Percentiles rank a stretch among this genome's conserved stretches.
phyloP scores from a whole-genome alignment of 2,329 filamentous ascomycete genomes.

The Trematosphaeria pertusa region DNA sequence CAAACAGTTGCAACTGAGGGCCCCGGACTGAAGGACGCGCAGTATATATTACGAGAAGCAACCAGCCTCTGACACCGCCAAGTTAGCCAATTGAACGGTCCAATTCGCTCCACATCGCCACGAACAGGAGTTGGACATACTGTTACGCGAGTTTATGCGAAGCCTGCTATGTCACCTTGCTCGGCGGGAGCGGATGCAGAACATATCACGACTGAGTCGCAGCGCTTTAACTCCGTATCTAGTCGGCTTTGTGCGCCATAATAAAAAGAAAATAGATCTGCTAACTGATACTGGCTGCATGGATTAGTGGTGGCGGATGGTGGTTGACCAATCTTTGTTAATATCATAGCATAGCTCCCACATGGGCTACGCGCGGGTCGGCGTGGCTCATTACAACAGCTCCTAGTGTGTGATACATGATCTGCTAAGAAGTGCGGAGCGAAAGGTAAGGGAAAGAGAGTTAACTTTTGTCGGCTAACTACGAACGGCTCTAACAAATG shows the following conservation, averaged over 20 bases:
- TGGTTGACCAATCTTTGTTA: constrained; percentile 2
- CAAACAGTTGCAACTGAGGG: no score
- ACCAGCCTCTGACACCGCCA: no score
- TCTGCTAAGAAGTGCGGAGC: no score
- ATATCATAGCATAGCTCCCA: constrained; percentile 4
- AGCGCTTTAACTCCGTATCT: not conserved
- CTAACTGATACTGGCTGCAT: no score
- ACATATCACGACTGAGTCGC: not conserved
- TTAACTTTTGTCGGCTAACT: no score
- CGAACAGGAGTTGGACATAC: constrained; percentile 2
- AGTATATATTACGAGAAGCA: no score
- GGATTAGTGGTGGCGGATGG: not conserved
- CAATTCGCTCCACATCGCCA: no score
- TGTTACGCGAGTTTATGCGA: not conserved
- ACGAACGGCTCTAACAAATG: no score
- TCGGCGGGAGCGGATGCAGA: not conserved
- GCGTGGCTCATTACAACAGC: not conserved
- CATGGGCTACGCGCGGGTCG: not conserved
- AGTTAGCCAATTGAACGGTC: no score
- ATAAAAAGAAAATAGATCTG: constrained; percentile 1
- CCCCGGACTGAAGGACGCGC: no score
- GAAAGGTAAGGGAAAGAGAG: no score
- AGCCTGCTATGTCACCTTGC: constrained; percentile 1
- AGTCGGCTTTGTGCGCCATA: not conserved
- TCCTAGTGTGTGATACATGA: not conserved